phyloP scores from a whole-genome alignment of 129 eudicot species.

The Escallonia rubra region DNA sequence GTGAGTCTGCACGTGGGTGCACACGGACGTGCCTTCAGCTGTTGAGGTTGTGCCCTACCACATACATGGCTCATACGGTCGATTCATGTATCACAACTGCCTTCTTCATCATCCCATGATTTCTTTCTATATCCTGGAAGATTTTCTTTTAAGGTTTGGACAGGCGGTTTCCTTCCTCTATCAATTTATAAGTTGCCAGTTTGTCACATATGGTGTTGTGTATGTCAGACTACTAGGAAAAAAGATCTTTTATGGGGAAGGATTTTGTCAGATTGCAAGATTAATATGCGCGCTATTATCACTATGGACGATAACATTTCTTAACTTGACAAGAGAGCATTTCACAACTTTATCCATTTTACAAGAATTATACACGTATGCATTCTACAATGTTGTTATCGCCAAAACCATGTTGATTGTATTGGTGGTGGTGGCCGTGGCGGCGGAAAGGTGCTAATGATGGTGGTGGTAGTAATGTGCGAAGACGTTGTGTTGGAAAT shows the following conservation, averaged over 20 bases:
- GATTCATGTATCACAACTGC: neutral
- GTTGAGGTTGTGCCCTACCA: conserved; percentile 13
- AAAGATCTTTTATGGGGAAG: neutral
- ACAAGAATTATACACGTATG: too few relatives aligned
- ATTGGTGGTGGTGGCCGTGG: too few relatives aligned
- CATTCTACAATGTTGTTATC: too few relatives aligned
- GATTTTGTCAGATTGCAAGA: neutral
- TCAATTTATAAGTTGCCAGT: neutral
- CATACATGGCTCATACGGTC: conserved; percentile 15
- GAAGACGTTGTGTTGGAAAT: too few relatives aligned
- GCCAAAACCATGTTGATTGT: too few relatives aligned
- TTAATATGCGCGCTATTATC: neutral
- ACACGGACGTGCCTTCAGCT: conserved; percentile 26
- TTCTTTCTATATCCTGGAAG: conserved; percentile 2
- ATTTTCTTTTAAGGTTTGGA: neutral
- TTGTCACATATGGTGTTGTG: too few relatives aligned
- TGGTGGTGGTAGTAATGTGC: too few relatives aligned
- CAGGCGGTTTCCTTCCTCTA: neutral
- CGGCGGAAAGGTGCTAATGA: too few relatives aligned
- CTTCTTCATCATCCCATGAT: conserved; percentile 3
- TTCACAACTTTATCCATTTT: too few relatives aligned
- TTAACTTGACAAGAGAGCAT: too few relatives aligned
- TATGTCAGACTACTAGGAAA: too few relatives aligned
- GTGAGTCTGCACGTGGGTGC: conserved; percentile 51
- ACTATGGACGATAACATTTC: neutral